phyloP scores from a whole-genome alignment of 352 stramenopile genomes.

The Pythium myriotylum region DNA sequence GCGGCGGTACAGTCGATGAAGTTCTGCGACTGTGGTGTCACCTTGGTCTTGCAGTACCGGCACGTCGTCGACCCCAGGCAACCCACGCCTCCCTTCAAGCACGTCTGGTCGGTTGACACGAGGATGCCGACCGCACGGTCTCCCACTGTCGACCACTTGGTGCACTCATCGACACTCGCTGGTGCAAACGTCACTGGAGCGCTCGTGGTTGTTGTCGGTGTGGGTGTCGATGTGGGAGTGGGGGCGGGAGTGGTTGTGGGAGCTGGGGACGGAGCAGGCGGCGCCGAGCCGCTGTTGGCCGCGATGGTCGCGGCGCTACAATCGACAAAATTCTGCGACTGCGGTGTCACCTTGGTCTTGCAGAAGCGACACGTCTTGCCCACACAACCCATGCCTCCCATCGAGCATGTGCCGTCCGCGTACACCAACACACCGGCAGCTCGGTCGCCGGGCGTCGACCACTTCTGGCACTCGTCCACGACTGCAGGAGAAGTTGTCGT shows the following conservation, averaged over 20 bases:
- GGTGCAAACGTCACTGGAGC: not conserved
- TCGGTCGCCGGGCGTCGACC: too few relatives aligned
- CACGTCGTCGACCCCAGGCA: conserved; percentile 21
- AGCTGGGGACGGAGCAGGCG: not conserved
- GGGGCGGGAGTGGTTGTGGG: not conserved
- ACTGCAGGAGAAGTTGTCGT: too few relatives aligned
- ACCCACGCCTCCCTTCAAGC: conserved; percentile 20
- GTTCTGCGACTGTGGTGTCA: conserved; percentile 13
- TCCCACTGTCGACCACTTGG: conserved; percentile 3
- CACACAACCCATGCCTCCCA: too few relatives aligned
- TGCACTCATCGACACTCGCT: conserved; percentile 4
- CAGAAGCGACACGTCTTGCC: too few relatives aligned
- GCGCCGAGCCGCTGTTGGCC: too few relatives aligned
- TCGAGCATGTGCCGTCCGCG: too few relatives aligned
- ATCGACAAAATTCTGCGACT: too few relatives aligned
- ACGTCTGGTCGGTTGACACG: conserved; percentile 6
- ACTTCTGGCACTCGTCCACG: too few relatives aligned
- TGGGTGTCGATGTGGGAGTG: not conserved
- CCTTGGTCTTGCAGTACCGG: conserved; percentile 25
- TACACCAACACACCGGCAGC: too few relatives aligned
- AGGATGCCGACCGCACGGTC: conserved; percentile 18
- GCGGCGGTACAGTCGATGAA: not conserved
- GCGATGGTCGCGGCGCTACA: too few relatives aligned
- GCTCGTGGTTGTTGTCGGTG: not conserved
- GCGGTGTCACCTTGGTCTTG: too few relatives aligned